These are phyloP conservation scores for Incumbomyces delicatus DNA, from an alignment of 2,329 filamentous ascomycete species.

Conservation along the genomic window DNA sequence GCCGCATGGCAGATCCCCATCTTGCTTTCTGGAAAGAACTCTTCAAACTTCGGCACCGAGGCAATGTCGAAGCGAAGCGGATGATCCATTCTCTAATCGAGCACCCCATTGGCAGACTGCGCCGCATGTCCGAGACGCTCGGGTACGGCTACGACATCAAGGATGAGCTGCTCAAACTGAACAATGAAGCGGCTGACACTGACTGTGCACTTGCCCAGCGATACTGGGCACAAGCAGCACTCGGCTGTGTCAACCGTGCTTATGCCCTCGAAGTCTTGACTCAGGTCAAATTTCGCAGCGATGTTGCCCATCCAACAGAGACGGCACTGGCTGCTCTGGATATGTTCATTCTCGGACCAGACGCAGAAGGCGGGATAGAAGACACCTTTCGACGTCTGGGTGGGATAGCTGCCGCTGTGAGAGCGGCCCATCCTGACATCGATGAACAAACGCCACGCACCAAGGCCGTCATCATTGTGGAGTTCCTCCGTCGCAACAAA, in stretches of 20 bases:
- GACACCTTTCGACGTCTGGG: conserved; percentile 60
- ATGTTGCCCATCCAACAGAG: conserved; percentile 36
- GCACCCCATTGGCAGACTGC: conserved; percentile 60
- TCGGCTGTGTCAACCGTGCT: conserved; percentile 71
- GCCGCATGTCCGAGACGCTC: conserved; percentile 61
- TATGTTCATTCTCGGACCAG: conserved; percentile 71
- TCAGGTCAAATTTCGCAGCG: conserved; percentile 38
- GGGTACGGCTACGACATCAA: conserved; percentile 76
- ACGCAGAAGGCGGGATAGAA: conserved; percentile 57
- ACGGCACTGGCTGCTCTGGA: conserved; percentile 73
- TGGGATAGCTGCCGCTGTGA: conserved; percentile 49
- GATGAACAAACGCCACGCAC: conserved; percentile 50
- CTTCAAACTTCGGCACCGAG: conserved; percentile 47
- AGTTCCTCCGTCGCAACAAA: conserved; percentile 58
- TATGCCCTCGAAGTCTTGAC: conserved; percentile 72
- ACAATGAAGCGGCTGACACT: conserved; percentile 46
- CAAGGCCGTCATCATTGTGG: conserved; percentile 58
- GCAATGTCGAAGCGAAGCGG: conserved; percentile 43
- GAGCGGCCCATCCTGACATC: conserved; percentile 43
- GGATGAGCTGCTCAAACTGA: conserved; percentile 65
- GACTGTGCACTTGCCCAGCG: conserved; percentile 69
- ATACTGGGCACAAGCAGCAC: conserved; percentile 63
- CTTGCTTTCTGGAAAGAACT: conserved; percentile 56
- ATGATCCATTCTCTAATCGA: conserved; percentile 59
- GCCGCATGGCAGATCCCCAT: conserved; percentile 45